Evolutionary conservation across 192 early-diverging fungal genomes (phyloP).

Genomic region (Thamnidium elegans): DNA sequence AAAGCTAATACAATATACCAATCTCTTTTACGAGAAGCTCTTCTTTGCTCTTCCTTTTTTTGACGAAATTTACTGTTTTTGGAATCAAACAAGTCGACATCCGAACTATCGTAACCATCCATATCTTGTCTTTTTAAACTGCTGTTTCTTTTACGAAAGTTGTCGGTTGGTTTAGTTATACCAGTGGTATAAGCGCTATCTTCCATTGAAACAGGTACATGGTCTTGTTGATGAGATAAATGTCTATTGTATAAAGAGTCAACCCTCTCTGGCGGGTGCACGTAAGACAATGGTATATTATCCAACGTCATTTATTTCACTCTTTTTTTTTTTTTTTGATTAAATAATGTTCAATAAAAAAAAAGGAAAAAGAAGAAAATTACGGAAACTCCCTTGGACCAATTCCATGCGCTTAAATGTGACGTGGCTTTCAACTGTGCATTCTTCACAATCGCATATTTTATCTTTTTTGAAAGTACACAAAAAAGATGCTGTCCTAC

Average conservation of each 20-base stretch:
- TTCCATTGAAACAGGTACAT: not conserved
- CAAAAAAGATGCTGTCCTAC: no score
- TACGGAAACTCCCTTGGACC: no score
- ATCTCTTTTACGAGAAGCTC: slow-evolving; percentile 12
- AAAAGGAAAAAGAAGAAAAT: no score
- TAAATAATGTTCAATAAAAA: no score
- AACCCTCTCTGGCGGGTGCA: not conserved
- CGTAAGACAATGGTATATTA: no score
- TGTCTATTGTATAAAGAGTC: not conserved
- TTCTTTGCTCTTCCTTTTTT: not conserved
- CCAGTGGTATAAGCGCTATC: not conserved
- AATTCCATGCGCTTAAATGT: no score
- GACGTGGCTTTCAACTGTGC: no score
- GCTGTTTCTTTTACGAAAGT: not conserved
- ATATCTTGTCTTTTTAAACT: not conserved
- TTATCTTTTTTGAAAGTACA: no score
- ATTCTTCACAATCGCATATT: no score
- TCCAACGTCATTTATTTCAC: no score
- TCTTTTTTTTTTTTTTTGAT: no score
- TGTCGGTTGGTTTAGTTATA: not conserved
- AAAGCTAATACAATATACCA: slow-evolving; percentile 22
- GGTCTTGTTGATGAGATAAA: not conserved
- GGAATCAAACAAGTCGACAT: slow-evolving; percentile 6
- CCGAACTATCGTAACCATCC: slow-evolving; percentile 4
- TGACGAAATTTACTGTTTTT: not conserved